Percentiles rank a stretch among this genome's conserved stretches.
Conservation (phyloP, 371 early-diverging fungal genomes). For the Batkoa obscura region DNA sequence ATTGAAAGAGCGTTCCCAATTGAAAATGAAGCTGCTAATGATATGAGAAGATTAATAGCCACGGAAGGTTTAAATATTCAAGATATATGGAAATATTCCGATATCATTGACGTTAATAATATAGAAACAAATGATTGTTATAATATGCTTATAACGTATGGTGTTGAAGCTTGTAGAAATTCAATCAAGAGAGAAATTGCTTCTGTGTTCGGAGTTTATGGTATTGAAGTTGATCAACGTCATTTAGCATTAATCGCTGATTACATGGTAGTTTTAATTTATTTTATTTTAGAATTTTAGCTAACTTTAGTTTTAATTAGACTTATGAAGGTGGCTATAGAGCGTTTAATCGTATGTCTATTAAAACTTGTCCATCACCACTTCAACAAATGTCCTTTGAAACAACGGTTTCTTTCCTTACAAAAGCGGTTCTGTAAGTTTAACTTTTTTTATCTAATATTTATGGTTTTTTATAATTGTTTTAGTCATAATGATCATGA, state of each 20-base stretch:
- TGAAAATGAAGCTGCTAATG: constrained; percentile 52
- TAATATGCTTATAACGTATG: constrained; percentile 80
- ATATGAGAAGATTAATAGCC: constrained; percentile 32
- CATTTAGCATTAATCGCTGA: constrained; percentile 97
- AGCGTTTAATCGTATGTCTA: constrained; percentile 92
- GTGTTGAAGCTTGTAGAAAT: constrained; percentile 96
- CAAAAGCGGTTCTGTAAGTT: constrained; percentile 61
- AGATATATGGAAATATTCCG: constrained; percentile 68
- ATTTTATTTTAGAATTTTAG: not conserved
- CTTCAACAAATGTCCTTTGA: constrained; percentile 96
- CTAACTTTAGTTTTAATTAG: constrained; percentile 12
- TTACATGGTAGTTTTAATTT: constrained; percentile 87
- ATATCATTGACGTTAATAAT: constrained; percentile 63
- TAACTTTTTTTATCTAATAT: not conserved
- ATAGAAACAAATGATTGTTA: constrained; percentile 96
- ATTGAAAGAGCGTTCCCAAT: constrained; percentile 60
- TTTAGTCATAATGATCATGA: constrained; percentile 67
- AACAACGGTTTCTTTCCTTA: constrained; percentile 86
- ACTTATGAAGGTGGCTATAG: constrained; percentile 96
- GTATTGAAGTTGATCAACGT: constrained; percentile 88
- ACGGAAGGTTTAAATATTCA: constrained; percentile 84
- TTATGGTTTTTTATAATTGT: not conserved
- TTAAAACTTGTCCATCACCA: constrained; percentile 78
- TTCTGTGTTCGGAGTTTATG: constrained; percentile 93
- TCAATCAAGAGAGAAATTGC: constrained; percentile 92